Percentiles rank a stretch among this genome's conserved stretches.
Conservation (phyloP, 2,329 filamentous ascomycete genomes). For the Simplicillium sp. region DNA sequence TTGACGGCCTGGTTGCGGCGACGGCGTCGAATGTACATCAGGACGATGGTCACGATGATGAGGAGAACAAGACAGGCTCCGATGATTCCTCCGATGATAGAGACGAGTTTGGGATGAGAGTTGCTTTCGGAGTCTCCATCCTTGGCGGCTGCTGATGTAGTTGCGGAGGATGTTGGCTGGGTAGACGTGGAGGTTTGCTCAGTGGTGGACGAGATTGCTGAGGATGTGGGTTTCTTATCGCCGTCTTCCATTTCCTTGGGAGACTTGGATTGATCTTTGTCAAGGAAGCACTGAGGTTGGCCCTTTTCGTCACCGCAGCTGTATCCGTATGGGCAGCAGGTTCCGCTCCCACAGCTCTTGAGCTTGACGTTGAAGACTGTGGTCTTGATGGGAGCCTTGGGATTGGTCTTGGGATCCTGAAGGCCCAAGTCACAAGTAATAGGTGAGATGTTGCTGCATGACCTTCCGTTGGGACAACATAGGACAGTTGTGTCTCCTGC, state of each 20-base stretch:
- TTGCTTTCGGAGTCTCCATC: background rate
- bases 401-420: constrained; percentile 49
- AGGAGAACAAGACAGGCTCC: constrained; percentile 4
- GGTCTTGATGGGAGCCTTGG: constrained; percentile 56
- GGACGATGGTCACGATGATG: constrained; percentile 5
- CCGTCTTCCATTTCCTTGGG: constrained; percentile 19
- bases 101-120: constrained; percentile 2
- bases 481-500: constrained; percentile 57
- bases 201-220: constrained; percentile 12
- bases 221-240: background rate
- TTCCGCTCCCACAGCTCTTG: constrained; percentile 40
- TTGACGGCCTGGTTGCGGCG: constrained; percentile 11
- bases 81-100: constrained; percentile 6
- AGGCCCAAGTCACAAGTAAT: constrained; percentile 54
- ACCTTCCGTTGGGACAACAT: constrained; percentile 53
- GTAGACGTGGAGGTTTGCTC: constrained; percentile 11
- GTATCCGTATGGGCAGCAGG: constrained; percentile 70
- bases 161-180: constrained; percentile 9
- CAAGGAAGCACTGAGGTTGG: constrained; percentile 35
- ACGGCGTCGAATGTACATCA: constrained; percentile 11
- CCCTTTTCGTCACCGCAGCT: constrained; percentile 37
- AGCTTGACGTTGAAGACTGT: constrained; percentile 49
- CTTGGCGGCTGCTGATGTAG: constrained; percentile 3
- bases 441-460: constrained; percentile 52
- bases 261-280: constrained; percentile 38